phyloP scores from a whole-genome alignment of 352 stramenopile genomes.

The Phytopythium chamaehyphon region DNA sequence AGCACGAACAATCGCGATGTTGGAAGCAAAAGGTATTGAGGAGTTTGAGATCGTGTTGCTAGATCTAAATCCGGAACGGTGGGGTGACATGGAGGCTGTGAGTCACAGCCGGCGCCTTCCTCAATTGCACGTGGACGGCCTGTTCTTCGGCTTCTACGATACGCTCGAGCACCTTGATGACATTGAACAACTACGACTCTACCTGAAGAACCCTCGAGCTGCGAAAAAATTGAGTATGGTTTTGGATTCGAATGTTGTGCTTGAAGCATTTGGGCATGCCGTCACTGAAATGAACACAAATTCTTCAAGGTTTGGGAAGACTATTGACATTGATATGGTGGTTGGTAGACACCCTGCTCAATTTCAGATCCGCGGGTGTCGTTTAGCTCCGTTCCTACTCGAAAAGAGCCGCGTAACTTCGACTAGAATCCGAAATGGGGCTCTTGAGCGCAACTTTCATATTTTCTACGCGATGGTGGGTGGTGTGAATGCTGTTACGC shows the following conservation, averaged over 20 bases:
- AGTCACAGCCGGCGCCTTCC: conserved; percentile 71
- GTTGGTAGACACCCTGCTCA: conserved; percentile 40
- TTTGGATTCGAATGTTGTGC: conserved; percentile 65
- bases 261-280: conserved; percentile 73
- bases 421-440: background rate
- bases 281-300: conserved; percentile 65
- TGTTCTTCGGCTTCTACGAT: conserved; percentile 82
- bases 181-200: conserved; percentile 76
- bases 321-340: conserved; percentile 42
- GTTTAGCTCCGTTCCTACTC: conserved; percentile 56
- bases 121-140: conserved; percentile 62
- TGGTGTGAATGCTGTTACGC: conserved; percentile 39
- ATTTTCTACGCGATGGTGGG: conserved; percentile 66
- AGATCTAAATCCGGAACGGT: conserved; percentile 58
- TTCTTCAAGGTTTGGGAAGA: conserved; percentile 72
- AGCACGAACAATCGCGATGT: conserved; percentile 57
- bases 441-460: conserved; percentile 59
- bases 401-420: conserved; percentile 65
- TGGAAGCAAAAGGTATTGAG: conserved; percentile 65
- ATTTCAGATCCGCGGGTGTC: conserved; percentile 54
- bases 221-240: conserved; percentile 56
- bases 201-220: conserved; percentile 65
- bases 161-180: conserved; percentile 72
- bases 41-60: conserved; percentile 69
- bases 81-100: conserved; percentile 58